Evolutionary conservation across 768 basidiomycete species (phyloP), one percentile per base, ranked within the genome.

Genomic region (Austroboletus eburneus): DNA sequence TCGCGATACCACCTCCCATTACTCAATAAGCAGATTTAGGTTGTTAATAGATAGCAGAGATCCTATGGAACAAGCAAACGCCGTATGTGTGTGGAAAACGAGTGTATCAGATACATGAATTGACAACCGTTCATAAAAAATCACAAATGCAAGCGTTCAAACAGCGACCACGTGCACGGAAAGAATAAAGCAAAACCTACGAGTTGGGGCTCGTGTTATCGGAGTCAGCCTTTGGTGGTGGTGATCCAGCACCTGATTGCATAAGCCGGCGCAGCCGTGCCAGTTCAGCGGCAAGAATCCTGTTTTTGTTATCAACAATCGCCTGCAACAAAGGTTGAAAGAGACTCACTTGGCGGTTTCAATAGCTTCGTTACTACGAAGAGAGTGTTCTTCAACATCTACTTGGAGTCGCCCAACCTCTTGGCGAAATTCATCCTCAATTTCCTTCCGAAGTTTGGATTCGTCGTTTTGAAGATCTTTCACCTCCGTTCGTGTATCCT

Each of bases 211-310:
- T 48, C 45, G 45, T 24, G 35, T 39, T 50, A 40, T 52, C 52
- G 3, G 38, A 41, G 39, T 52, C 48, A 41, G 42, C 48, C 32
- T 43, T 39, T 20, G 51, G 46, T 29, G 58, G 43, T 39, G 67
- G 55, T 52, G 61, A 56, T 45, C 66, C 69, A 1, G 73, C 69
- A 55, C 77, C 74, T 33, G 69, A 67, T 57, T 78, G 84, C 80
- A 91, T 89, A 33, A 91, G 73, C 54, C 87, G 75, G 58, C 84
- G 74, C 58, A 91, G 67, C 47, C 85, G 74, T 40, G 79, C 76
- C 37, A 90, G 70, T 61, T 90, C 87, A 23, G 72, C 69, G 5
- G 83, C 69, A 24, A 89, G 63, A 25, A 69, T 67, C 57, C 86
- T 87, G 56, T 22, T 44, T 5, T 18, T 17, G 13, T 2, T 12